Conservation (phyloP, 192 early-diverging fungal species). For the Dissophora ornata region DNA sequence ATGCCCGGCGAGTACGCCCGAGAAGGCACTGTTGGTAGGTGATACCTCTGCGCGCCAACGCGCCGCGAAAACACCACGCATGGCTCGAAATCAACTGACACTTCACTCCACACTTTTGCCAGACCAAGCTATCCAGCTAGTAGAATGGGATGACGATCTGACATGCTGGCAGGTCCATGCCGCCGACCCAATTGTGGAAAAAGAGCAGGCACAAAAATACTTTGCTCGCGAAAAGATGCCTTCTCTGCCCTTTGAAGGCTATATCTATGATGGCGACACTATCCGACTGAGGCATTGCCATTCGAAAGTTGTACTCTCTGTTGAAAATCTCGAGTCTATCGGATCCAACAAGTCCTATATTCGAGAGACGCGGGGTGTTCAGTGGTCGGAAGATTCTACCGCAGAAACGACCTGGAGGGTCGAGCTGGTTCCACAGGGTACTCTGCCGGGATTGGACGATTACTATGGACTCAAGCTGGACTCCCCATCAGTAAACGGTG, state of each 20-base stretch:
- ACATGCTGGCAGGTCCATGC: conserved; percentile 48
- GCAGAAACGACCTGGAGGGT: conserved; percentile 37
- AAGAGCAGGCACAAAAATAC: conserved; percentile 14
- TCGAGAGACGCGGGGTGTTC: conserved; percentile 21
- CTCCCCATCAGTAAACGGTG: neutral
- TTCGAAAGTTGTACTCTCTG: conserved; percentile 31
- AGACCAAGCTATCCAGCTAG: conserved; percentile 44
- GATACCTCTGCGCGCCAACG: neutral
- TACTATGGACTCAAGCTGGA: conserved; percentile 9
- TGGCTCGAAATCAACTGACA: too few relatives aligned
- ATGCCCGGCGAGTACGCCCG: conserved; percentile 69
- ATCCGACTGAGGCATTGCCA: conserved; percentile 40
- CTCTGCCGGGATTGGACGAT: conserved; percentile 34
- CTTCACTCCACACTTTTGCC: neutral
- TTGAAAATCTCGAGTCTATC: conserved; percentile 26
- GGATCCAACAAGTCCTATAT: conserved; percentile 44
- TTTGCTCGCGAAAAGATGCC: conserved; percentile 20
- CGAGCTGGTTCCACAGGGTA: conserved; percentile 24
- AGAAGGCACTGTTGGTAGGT: conserved; percentile 72
- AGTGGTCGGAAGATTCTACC: conserved; percentile 21
- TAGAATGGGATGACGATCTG: conserved; percentile 47
- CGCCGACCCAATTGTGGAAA: conserved; percentile 14
- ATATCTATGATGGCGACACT: conserved; percentile 30
- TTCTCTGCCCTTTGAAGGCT: conserved; percentile 24
- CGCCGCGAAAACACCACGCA: too few relatives aligned